Evolutionary conservation across 208 protist genomes (phyloP).

Genomic region (Porcisia deanei): DNA sequence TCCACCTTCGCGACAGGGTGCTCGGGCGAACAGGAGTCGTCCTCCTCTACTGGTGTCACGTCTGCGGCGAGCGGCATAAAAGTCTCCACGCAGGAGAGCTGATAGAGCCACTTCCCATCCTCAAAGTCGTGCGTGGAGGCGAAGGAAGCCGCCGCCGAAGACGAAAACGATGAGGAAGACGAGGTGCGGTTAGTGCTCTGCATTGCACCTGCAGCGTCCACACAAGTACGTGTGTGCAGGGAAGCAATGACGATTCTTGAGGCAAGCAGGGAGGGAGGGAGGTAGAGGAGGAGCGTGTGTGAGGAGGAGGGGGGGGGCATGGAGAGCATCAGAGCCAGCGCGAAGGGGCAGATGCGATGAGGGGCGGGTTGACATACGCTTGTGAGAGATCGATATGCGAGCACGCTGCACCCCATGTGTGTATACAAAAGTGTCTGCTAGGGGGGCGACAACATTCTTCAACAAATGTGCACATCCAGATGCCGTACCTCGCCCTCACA

Average conservation of each 20-base stretch:
- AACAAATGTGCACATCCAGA: not conserved
- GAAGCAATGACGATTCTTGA: not conserved
- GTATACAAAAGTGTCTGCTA: not conserved
- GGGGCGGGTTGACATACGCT: not conserved
- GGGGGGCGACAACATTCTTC: not conserved
- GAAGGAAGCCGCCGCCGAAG: not conserved
- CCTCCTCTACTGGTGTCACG: conserved; percentile 44
- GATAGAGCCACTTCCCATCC: conserved; percentile 30
- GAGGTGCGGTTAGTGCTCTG: not conserved
- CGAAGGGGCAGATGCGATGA: too few species aligned
- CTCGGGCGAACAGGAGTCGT: not conserved
- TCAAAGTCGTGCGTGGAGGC: not conserved
- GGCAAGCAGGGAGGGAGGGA: not conserved
- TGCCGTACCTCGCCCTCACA: not conserved
- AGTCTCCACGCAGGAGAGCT: conserved; percentile 42
- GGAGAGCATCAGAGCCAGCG: too few species aligned
- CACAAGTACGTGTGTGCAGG: not conserved
- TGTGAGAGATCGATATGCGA: not conserved
- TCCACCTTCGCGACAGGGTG: conserved; percentile 51
- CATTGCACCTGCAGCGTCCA: not conserved
- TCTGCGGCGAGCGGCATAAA: conserved; percentile 36
- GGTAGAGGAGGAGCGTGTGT: not conserved
- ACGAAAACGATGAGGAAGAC: not conserved
- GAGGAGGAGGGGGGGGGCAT: not conserved
- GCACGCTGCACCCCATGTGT: not conserved